Percentiles rank a stretch among this genome's conserved stretches.
phyloP scores from a whole-genome alignment of 2,329 filamentous ascomycete species.

The Davidsoniella neocaledoniae region DNA sequence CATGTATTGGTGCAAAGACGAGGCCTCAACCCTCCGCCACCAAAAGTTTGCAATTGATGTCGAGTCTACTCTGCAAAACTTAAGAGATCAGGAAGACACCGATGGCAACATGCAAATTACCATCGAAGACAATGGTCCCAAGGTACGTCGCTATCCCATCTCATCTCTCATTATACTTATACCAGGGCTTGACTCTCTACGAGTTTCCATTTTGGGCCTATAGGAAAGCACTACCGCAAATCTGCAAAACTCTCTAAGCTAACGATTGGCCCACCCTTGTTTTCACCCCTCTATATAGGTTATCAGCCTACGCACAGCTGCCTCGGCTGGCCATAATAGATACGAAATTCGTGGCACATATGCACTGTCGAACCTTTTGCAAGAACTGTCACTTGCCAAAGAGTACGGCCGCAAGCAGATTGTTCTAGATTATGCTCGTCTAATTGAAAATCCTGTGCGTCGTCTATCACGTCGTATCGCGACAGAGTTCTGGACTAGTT shows the following conservation, averaged over 20 bases:
- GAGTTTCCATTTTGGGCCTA: constrained; percentile 5
- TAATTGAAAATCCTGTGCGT: constrained; percentile 91
- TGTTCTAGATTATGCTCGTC: constrained; percentile 72
- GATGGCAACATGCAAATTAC: constrained; percentile 95
- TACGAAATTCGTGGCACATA: constrained; percentile 92
- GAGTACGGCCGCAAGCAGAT: constrained; percentile 81
- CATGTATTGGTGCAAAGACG: constrained; percentile 2
- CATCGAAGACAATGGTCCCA: constrained; percentile 86
- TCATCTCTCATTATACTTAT: background rate
- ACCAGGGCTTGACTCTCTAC: background rate
- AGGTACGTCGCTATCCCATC: constrained; percentile 34
- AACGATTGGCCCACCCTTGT: constrained; percentile 10
- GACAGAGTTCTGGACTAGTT: constrained; percentile 79
- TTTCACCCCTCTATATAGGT: constrained; percentile 32
- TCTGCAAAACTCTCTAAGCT: constrained; percentile 5
- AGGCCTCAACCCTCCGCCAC: constrained; percentile 7
- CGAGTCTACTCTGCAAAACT: constrained; percentile 60
- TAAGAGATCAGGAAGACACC: constrained; percentile 77
- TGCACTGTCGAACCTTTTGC: constrained; percentile 89
- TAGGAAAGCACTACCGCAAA: background rate
- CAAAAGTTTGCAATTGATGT: constrained; percentile 63
- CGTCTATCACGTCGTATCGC: constrained; percentile 73
- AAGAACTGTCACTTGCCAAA: constrained; percentile 85
- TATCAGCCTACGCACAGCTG: constrained; percentile 67
- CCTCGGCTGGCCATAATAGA: constrained; percentile 69